phyloP scores from a whole-genome alignment of 495 filamentous ascomycete genomes.

The Venustampulla echinocandica region DNA sequence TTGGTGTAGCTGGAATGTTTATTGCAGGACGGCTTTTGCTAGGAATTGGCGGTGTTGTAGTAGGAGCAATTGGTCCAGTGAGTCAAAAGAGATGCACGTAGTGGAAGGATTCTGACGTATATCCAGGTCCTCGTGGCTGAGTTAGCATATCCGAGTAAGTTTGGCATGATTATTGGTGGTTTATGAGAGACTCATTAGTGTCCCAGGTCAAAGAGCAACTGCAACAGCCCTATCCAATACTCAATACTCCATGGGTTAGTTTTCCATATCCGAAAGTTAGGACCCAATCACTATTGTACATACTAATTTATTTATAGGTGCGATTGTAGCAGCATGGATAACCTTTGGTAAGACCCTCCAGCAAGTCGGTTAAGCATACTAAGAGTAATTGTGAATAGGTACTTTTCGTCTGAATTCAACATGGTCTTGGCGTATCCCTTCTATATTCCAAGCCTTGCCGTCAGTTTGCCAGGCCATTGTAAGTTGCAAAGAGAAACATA shows the following conservation, averaged over 20 bases:
- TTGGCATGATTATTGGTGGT: not conserved
- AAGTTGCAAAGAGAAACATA: too few species aligned
- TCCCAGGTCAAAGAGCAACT: conserved; percentile 3
- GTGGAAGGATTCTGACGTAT: too few species aligned
- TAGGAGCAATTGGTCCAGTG: conserved; percentile 23
- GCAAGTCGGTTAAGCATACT: conserved; percentile 22
- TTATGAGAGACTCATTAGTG: not conserved
- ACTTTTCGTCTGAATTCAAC: conserved; percentile 6
- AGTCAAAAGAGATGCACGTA: not conserved
- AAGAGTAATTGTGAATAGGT: conserved; percentile 15
- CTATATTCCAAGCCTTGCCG: conserved; percentile 17
- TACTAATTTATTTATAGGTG: conserved; percentile 4
- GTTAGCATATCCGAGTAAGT: conserved; percentile 25
- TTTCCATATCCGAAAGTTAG: too few species aligned
- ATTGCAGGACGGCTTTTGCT: conserved; percentile 16
- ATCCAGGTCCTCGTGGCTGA: conserved; percentile 22
- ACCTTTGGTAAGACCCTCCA: conserved; percentile 21
- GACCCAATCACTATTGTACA: too few species aligned
- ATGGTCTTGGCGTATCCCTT: conserved; percentile 15
- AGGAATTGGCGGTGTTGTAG: conserved; percentile 16
- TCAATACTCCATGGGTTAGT: conserved; percentile 5
- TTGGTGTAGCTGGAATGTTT: conserved; percentile 23
- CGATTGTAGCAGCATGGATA: conserved; percentile 19
- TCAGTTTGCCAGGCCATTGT: conserved; percentile 16
- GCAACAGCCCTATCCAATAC: conserved; percentile 5